phyloP scores from a whole-genome alignment of 2,329 filamentous ascomycete species.

The Diplodia corticola region DNA sequence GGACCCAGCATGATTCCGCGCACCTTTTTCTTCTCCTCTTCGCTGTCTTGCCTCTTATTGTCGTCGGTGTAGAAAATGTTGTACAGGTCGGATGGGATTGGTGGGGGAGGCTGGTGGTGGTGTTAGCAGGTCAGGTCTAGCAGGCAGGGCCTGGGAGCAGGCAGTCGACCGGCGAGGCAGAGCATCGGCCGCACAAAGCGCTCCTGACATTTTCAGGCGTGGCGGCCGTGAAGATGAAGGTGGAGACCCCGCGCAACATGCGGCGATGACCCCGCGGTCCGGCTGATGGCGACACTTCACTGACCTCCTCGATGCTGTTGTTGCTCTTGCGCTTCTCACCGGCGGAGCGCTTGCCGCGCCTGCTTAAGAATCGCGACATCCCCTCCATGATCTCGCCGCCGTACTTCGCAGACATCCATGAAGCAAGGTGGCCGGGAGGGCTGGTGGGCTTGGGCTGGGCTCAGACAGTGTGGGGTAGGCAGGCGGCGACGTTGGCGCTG shows the following conservation, averaged over 20 bases:
- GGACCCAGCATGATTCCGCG: constrained; percentile 26
- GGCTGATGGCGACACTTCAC: constrained; percentile 11
- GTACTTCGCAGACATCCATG: constrained; percentile 27
- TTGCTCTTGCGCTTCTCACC: constrained; percentile 35
- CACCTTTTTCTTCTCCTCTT: constrained; percentile 53
- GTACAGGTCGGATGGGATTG: constrained; percentile 53
- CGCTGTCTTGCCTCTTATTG: constrained; percentile 57
- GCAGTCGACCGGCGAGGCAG: background rate
- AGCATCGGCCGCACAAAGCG: background rate
- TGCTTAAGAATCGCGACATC: constrained; percentile 67
- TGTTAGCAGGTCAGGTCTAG: background rate
- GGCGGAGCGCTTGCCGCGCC: constrained; percentile 59
- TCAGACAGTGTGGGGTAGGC: constrained; percentile 22
- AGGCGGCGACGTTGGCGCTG: constrained; percentile 6
- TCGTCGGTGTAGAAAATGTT: constrained; percentile 65
- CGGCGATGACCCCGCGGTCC: constrained; percentile 8
- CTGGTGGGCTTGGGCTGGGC: constrained; percentile 7
- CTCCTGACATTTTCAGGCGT: background rate
- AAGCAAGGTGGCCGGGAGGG: constrained; percentile 16
- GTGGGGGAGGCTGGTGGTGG: background rate
- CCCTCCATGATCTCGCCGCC: constrained; percentile 45
- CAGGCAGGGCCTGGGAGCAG: background rate
- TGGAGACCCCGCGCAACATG: constrained; percentile 11
- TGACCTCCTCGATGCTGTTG: constrained; percentile 21
- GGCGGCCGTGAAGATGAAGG: constrained; percentile 9